Percentiles rank a stretch among this genome's conserved stretches.
These are phyloP conservation scores for Keithomyces neogunnii DNA, from an alignment of 2,329 filamentous ascomycete species.

Conservation along the genomic window DNA sequence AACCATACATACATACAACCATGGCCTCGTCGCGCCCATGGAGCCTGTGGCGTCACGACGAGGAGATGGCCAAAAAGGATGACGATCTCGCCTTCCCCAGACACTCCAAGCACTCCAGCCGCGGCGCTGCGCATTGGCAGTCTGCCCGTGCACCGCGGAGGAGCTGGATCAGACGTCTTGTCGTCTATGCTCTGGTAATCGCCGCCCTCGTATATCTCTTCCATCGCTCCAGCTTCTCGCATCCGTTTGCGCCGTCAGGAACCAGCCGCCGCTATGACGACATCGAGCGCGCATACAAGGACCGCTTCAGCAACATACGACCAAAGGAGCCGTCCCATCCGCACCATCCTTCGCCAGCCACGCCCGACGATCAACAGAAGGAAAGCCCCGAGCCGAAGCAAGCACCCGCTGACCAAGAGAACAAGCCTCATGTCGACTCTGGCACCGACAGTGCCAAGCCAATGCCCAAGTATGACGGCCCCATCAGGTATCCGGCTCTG, in stretches of 20 bases:
- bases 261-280: background rate
- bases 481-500: slow-evolving; percentile 60
- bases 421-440: background rate
- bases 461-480: slow-evolving; percentile 50
- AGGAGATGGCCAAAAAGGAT: slow-evolving; percentile 52
- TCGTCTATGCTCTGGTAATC: slow-evolving; percentile 36
- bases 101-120: slow-evolving; percentile 8
- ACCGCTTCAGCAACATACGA: background rate
- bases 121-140: slow-evolving; percentile 27
- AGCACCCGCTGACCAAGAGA: background rate
- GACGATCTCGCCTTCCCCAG: slow-evolving; percentile 37
- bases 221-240: slow-evolving; percentile 18
- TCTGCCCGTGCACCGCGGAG: slow-evolving; percentile 36
- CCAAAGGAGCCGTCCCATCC: background rate
- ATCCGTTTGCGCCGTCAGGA: background rate
- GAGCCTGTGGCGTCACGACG: slow-evolving; percentile 40
- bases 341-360: background rate
- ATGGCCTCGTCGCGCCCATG: slow-evolving; percentile 7
- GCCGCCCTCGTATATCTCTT: slow-evolving; percentile 45
- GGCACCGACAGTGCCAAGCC: background rate
- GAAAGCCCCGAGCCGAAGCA: background rate
- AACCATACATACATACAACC: background rate
- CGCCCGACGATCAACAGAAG: background rate
- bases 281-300: background rate
- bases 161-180: slow-evolving; percentile 44